phyloP scores from a whole-genome alignment of 257 asterid species.

The Buddleja alternifolia region DNA sequence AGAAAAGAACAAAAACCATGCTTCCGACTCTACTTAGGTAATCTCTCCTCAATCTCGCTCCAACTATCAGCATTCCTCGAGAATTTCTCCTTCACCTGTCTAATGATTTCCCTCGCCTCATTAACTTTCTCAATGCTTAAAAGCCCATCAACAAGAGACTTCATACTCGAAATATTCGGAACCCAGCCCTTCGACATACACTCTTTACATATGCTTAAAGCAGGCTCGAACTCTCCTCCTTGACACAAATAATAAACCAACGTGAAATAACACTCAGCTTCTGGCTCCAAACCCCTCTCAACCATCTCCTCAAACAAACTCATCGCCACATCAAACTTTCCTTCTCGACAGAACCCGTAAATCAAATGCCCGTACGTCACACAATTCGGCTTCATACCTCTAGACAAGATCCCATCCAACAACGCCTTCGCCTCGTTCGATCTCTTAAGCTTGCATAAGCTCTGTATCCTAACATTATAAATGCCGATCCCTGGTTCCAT shows the following conservation, averaged over 20 bases:
- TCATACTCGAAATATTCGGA: constrained; percentile 71
- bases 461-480: constrained; percentile 67
- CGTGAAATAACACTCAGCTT: constrained; percentile 60
- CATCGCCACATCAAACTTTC: constrained; percentile 62
- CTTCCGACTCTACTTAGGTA: constrained; percentile 42
- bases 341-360: constrained; percentile 70
- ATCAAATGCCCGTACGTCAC: constrained; percentile 64
- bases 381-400: constrained; percentile 59
- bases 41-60: constrained; percentile 68
- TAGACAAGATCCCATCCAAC: constrained; percentile 58
- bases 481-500: constrained; percentile 51
- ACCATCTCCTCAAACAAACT: constrained; percentile 58
- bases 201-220: constrained; percentile 48
- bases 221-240: constrained; percentile 64
- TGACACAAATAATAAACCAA: constrained; percentile 61
- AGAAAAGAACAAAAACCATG: constrained; percentile 4
- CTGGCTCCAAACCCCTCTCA: constrained; percentile 46
- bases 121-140: constrained; percentile 57
- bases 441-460: constrained; percentile 75
- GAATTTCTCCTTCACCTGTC: constrained; percentile 62
- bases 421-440: constrained; percentile 76
- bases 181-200: constrained; percentile 69
- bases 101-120: constrained; percentile 64
- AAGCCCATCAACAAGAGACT: constrained; percentile 72
- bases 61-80: constrained; percentile 54